Conservation (phyloP, 2,329 filamentous ascomycete species). For the Onygena corvina region DNA sequence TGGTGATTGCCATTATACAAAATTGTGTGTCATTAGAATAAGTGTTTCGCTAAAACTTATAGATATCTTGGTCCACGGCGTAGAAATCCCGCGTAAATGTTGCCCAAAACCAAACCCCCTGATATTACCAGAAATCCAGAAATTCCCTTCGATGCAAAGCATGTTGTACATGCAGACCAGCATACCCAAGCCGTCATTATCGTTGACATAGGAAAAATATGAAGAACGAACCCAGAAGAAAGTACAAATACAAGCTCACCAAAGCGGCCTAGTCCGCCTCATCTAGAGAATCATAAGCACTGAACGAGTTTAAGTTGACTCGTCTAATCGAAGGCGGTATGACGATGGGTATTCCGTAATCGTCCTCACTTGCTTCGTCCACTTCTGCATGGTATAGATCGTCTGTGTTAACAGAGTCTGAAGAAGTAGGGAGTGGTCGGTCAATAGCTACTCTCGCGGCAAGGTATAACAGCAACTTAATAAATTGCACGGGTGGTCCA, state of each 20-base stretch:
- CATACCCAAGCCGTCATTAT: constrained; percentile 2
- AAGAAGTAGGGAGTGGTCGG: constrained; percentile 22
- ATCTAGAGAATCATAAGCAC: not conserved
- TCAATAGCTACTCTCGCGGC: constrained; percentile 57
- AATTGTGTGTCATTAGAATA: constrained; percentile 3
- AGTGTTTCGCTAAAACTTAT: not conserved
- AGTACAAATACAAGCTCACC: too few relatives aligned
- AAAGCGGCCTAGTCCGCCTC: not conserved
- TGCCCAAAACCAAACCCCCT: not conserved
- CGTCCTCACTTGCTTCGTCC: constrained; percentile 43
- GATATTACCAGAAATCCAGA: not conserved
- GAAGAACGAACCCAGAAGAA: not conserved
- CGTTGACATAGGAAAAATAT: not conserved
- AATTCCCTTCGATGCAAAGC: constrained; percentile 1
- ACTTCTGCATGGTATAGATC: constrained; percentile 14
- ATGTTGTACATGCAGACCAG: not conserved
- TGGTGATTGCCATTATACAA: not conserved
- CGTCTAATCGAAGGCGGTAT: not conserved
- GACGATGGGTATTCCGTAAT: constrained; percentile 42
- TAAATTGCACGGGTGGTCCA: constrained; percentile 65
- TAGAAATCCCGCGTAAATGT: not conserved
- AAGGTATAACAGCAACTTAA: constrained; percentile 68
- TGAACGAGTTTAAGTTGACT: constrained; percentile 5
- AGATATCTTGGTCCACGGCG: not conserved
- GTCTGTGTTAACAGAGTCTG: constrained; percentile 19